Conservation (phyloP, 192 early-diverging fungal genomes). For the Cladochytrium replicatum region DNA sequence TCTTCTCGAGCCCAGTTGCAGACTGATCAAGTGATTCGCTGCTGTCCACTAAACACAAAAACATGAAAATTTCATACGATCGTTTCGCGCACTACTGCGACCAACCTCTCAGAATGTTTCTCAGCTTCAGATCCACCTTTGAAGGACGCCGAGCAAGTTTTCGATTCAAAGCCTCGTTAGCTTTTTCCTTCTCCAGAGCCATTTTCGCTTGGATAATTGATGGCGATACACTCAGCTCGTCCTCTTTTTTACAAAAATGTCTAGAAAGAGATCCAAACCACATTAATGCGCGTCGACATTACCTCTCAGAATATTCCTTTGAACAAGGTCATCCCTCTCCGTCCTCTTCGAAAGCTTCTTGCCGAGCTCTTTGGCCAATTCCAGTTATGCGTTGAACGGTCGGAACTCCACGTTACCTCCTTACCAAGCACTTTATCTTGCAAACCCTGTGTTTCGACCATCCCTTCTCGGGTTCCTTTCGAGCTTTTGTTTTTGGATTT, state of each 20-base stretch:
- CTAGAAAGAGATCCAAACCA: neutral
- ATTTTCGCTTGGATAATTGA: conserved; percentile 28
- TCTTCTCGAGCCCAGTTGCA: conserved; percentile 8
- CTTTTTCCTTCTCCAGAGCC: conserved; percentile 36
- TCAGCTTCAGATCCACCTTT: conserved; percentile 40
- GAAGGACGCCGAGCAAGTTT: conserved; percentile 28
- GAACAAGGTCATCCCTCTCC: conserved; percentile 32
- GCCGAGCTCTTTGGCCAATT: conserved; percentile 40
- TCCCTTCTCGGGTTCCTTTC: too few relatives aligned
- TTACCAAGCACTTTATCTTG: too few relatives aligned
- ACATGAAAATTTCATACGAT: too few relatives aligned
- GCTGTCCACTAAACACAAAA: conserved; percentile 8
- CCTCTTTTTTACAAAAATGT: conserved; percentile 22
- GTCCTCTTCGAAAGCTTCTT: conserved; percentile 33
- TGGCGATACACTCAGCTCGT: conserved; percentile 22
- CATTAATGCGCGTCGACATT: neutral
- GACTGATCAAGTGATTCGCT: conserved; percentile 2
- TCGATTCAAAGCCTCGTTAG: conserved; percentile 32
- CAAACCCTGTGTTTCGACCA: too few relatives aligned
- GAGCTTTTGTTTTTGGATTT: too few relatives aligned
- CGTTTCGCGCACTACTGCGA: too few relatives aligned
- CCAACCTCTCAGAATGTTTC: conserved; percentile 39
- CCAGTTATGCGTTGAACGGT: too few relatives aligned
- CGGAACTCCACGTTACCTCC: too few relatives aligned
- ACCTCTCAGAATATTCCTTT: conserved; percentile 42